Conservation (phyloP, 106 monocot species). For the Phalaenopsis equestris region DNA sequence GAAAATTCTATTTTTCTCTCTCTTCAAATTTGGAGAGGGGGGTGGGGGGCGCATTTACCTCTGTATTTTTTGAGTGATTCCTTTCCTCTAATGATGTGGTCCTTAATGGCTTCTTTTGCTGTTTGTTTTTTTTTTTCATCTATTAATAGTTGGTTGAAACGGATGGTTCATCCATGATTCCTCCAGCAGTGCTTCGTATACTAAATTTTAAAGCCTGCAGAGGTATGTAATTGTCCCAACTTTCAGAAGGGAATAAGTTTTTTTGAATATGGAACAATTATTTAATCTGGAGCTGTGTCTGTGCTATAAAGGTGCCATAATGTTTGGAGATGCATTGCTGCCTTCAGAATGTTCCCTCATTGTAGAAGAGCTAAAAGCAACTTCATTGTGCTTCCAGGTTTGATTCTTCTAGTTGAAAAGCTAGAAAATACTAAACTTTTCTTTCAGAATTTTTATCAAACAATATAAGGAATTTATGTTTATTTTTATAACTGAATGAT, state of each 20-base stretch:
- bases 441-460: background rate
- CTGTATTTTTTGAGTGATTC: background rate
- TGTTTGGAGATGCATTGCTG: slow-evolving; percentile 94
- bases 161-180: slow-evolving; percentile 77
- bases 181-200: slow-evolving; percentile 71
- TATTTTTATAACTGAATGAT: background rate
- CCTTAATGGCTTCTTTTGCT: background rate
- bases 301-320: slow-evolving; percentile 71
- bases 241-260: background rate
- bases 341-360: slow-evolving; percentile 95
- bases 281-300: background rate
- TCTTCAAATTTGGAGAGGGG: too few relatives aligned
- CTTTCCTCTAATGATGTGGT: background rate
- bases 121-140: background rate
- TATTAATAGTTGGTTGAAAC: slow-evolving; percentile 77
- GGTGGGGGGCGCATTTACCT: too few relatives aligned
- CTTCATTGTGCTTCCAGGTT: slow-evolving; percentile 97
- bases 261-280: background rate
- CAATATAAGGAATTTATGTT: background rate
- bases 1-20: too few relatives aligned
- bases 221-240: slow-evolving; percentile 33
- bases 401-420: background rate
- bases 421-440: background rate
- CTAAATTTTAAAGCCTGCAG: slow-evolving; percentile 95
- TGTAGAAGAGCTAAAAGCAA: slow-evolving; percentile 79